A percentile compares a stretch with the other conserved stretches of the same genome.
These are phyloP conservation scores for Rehmannia glutinosa DNA, from an alignment of 257 asterid species.

Conservation along the genomic window DNA sequence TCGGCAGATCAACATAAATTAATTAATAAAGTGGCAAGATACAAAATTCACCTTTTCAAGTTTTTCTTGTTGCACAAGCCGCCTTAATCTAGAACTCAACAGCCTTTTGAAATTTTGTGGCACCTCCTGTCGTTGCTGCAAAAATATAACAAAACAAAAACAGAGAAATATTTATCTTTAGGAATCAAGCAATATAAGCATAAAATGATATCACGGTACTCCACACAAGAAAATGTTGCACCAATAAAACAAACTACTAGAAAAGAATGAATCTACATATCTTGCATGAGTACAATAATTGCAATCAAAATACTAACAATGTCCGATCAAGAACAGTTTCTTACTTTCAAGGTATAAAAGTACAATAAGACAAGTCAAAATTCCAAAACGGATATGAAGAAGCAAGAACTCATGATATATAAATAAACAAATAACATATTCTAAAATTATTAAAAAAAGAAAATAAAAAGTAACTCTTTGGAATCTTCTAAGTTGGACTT, in stretches of 20 bases:
- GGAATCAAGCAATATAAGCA: constrained; percentile 1
- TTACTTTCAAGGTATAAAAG: background rate
- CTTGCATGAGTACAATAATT: background rate
- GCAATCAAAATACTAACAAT: background rate
- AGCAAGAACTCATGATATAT: too few relatives aligned
- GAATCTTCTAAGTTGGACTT: background rate
- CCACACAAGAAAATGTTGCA: background rate
- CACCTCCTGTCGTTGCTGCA: constrained; percentile 77
- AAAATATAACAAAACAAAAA: constrained; percentile 11
- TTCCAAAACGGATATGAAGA: background rate
- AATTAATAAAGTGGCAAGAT: background rate
- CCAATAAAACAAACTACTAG: background rate
- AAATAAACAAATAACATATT: too few relatives aligned
- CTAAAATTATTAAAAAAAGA: too few relatives aligned
- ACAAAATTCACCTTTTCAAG: constrained; percentile 66
- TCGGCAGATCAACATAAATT: too few relatives aligned
- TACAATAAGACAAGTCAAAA: background rate
- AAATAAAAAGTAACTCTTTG: too few relatives aligned
- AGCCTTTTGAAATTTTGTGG: constrained; percentile 76
- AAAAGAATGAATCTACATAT: background rate
- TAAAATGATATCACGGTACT: background rate
- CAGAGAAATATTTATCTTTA: background rate
- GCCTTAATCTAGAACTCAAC: constrained; percentile 71
- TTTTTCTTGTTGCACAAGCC: constrained; percentile 86
- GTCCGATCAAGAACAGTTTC: background rate